These are phyloP conservation scores for Sanghuangporus weigelae DNA, from an alignment of 1,284 basidiomycete species.

Conservation along the genomic window DNA sequence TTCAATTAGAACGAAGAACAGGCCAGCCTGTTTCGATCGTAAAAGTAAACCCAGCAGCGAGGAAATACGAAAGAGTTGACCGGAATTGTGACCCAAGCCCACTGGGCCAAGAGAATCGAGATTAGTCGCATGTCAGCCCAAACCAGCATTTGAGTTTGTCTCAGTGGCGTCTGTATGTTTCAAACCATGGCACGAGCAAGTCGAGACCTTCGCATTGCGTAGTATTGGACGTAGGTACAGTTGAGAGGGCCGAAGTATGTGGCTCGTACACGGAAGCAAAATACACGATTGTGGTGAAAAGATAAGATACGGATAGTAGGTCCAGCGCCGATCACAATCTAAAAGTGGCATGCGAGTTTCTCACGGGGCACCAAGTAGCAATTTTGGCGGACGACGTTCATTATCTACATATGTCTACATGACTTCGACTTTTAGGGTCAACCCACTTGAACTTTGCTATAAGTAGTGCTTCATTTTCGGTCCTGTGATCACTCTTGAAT, in stretches of 20 bases:
- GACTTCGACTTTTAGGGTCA: no score
- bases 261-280: not conserved
- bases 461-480: not conserved
- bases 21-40: not conserved
- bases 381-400: no score
- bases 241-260: not conserved
- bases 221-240: not conserved
- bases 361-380: no score
- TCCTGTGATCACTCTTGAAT: not conserved
- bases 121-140: not conserved
- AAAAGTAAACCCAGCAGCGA: not conserved
- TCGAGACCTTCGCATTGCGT: not conserved
- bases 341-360: not conserved
- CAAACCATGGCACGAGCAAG: not conserved
- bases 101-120: not conserved
- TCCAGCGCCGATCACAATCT: not conserved
- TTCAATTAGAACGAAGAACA: not conserved
- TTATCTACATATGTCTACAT: no score
- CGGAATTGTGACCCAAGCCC: not conserved
- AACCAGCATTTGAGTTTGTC: not conserved
- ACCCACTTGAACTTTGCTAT: not conserved
- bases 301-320: not conserved
- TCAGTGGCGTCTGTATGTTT: not conserved
- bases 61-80: not conserved
- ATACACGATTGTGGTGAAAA: not conserved